Base-by-base conservation (phyloP, 192 early-diverging fungal genomes). In the Linderina pennispora region DNA sequence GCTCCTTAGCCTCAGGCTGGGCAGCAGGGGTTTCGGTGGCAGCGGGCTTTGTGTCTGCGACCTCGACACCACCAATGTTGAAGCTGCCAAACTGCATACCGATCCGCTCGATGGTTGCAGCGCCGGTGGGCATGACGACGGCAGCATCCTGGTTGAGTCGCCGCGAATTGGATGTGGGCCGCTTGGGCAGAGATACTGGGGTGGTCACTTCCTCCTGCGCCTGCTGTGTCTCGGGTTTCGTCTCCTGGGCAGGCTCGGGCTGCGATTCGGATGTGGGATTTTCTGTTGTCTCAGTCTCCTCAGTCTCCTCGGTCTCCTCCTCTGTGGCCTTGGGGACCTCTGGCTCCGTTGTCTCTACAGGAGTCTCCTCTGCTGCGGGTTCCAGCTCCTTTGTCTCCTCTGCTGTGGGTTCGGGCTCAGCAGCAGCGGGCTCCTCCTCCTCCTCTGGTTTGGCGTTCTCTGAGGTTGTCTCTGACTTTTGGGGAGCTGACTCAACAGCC, bases 111-210 rank as follows among this genome's bases (percentile, higher is more conserved):
- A 88, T 46, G 24, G 78, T 58, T 4, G 84, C 61, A 36, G 62
- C 76, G 36, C 75, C 77, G 32, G 67, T 62, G 10, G 91, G 89
- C 82, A 96, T 90, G 15, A 94, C 89, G 10, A 94, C 89, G 31
- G 91, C 77, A 11, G 83, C 83, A 59, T 92, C 88, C 58, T 96
- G 93, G 43, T 87, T 87, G 53, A 92, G 74, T 56, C 87, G 86
- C 53, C 89, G 83, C 16, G 77, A 35, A 33, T 28, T 65, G 4
- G 62, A 32, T 13, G 34, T 36, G 3, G 58, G 45, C 62, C 55
- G 63, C 33, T 64, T 71, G 37, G 42, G 43, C 13, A n/a, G 6
- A 5, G 28, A 5, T 11, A 11, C 28, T 8, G 6, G 5, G 6
- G 28, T 11, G 28, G 28, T 8, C 28, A 8, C 6, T 11, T 8